phyloP scores from a whole-genome alignment of 192 early-diverging fungal genomes.

The Glomus cerebriforme region DNA sequence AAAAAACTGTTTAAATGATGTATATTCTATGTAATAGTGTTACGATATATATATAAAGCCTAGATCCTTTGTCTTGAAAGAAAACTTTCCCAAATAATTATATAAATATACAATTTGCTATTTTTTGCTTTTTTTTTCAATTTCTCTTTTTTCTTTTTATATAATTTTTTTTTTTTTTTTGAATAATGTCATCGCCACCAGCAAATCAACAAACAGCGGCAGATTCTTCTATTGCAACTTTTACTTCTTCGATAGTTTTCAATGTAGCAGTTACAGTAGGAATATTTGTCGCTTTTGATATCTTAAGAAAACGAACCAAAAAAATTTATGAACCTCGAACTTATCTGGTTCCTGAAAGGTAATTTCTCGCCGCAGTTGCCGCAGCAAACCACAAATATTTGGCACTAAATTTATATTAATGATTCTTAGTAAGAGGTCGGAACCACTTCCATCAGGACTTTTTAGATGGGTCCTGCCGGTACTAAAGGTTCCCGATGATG shows the following conservation, averaged over 20 bases:
- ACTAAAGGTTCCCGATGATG: constrained; percentile 54
- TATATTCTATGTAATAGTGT: too few species aligned
- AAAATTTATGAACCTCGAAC: constrained; percentile 75
- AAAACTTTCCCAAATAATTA: too few species aligned
- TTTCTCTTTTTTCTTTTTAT: background rate
- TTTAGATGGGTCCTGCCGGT: constrained; percentile 64
- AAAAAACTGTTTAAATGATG: too few species aligned
- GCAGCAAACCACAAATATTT: background rate
- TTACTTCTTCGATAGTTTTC: constrained; percentile 69
- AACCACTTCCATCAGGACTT: constrained; percentile 49
- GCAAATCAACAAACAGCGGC: background rate
- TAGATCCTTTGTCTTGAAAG: too few species aligned
- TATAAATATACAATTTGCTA: too few species aligned
- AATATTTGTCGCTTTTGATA: constrained; percentile 61
- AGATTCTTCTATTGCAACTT: constrained; percentile 39
- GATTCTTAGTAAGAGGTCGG: constrained; percentile 50
- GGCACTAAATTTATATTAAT: background rate
- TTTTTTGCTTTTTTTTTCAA: too few species aligned
- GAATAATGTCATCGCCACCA: background rate
- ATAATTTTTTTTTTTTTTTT: background rate
- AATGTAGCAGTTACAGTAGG: constrained; percentile 57
- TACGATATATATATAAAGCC: too few species aligned
- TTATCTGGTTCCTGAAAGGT: constrained; percentile 62
- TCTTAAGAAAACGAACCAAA: constrained; percentile 64
- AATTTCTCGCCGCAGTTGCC: background rate